Evolutionary conservation across 2,329 filamentous ascomycete genomes (phyloP), one percentile per base, ranked within the genome.

Genomic region (Chaetomiaceae sp.): DNA sequence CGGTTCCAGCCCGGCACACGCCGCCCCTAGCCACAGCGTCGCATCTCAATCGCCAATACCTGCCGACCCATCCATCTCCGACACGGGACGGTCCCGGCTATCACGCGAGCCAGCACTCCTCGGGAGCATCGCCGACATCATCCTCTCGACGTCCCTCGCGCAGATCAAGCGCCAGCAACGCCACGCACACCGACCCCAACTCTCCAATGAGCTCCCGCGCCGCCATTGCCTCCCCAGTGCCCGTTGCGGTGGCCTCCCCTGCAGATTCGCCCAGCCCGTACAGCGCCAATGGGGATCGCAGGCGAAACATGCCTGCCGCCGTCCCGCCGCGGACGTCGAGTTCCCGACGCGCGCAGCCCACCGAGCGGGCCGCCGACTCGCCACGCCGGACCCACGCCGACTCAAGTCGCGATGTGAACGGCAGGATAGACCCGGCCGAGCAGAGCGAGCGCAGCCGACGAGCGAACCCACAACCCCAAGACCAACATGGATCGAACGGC

Each of bases 241-340:
- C 67, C 38, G 62, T 68, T 15, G 51, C 68, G 27, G 62, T 70
- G 32, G 61, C 65, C 38, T 61, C 68, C 53, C 53, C 68, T 42
- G 64, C 70, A 14, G 57, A 64, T 18, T 62, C 68, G 22, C 58
- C 67, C 48, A 68, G 76, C 38, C 68, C 73, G 36, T 63, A 70
- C 32, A 64, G 68, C 40, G 41, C 54, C 17, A 59, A 69, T 47
- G 68, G 72, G 51, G 74, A 76, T 58, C 72, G 74, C 59, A 70
- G 72, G 68, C 77, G 68, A 67, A 78, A 72, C 66, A 80, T 76
- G 69, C 80, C 85, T 43, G 84, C 86, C 19, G 75, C 87, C 57
- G 83, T 85, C 45, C 89, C 86, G 38, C 86, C 87, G 29, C 80
- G 89, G 60, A 90, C 86, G 7, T 94, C 69, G 14, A 67, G 60